Evolutionary conservation across 352 stramenopile genomes (phyloP).

Genomic region (Phytophthora pistaciae): DNA sequence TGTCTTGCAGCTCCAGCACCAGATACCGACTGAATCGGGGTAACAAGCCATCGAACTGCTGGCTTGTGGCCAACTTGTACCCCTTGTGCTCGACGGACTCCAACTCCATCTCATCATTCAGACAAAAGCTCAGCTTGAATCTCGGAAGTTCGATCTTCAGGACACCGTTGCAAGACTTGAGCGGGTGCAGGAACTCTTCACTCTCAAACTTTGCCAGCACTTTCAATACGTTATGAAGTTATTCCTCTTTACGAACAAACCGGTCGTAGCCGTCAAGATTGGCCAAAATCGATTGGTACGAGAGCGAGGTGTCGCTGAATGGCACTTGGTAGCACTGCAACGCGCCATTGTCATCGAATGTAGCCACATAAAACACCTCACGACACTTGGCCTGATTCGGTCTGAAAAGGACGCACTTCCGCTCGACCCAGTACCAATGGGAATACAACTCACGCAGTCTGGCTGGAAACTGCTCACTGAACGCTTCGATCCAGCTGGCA

Average conservation of each 20-base stretch:
- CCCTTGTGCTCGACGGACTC: slow-evolving; percentile 49
- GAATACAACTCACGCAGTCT: slow-evolving; percentile 45
- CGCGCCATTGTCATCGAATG: slow-evolving; percentile 12
- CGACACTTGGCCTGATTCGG: slow-evolving; percentile 24
- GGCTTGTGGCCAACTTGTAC: slow-evolving; percentile 40
- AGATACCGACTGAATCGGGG: slow-evolving; percentile 52
- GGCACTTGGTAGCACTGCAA: slow-evolving; percentile 47
- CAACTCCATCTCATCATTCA: slow-evolving; percentile 30
- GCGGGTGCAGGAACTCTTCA: slow-evolving; percentile 40
- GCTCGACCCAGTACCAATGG: slow-evolving; percentile 65
- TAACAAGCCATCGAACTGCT: slow-evolving; percentile 55
- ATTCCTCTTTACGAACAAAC: slow-evolving; percentile 28
- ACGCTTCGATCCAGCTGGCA: slow-evolving; percentile 30
- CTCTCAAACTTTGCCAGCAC: slow-evolving; percentile 59
- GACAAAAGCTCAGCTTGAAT: slow-evolving; percentile 47
- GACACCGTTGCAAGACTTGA: slow-evolving; percentile 13
- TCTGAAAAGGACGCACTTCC: slow-evolving; percentile 48
- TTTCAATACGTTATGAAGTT: slow-evolving; percentile 4
- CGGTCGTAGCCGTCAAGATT: slow-evolving; percentile 26
- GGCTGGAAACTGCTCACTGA: slow-evolving; percentile 32
- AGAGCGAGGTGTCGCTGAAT: slow-evolving; percentile 24
- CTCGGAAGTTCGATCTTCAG: slow-evolving; percentile 56
- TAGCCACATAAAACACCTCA: slow-evolving; percentile 31
- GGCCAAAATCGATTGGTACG: slow-evolving; percentile 21
- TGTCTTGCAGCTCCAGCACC: slow-evolving; percentile 26